A percentile compares a stretch with the other conserved stretches of the same genome.
Evolutionary conservation across 306 rosid species (phyloP).

Genomic region (Fragaria iinumae): DNA sequence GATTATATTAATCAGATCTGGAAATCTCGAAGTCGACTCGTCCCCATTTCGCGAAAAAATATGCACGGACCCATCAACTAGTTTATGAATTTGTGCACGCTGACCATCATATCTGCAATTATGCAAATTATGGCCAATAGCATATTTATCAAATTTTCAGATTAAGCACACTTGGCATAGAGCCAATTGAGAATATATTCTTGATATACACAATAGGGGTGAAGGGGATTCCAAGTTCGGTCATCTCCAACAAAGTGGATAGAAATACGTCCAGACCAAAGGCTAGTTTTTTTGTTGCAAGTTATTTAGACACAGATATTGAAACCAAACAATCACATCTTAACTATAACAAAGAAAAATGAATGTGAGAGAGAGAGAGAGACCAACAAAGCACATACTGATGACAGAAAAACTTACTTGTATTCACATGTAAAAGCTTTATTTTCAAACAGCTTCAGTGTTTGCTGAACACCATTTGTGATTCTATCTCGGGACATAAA

Average conservation of each 20-base stretch:
- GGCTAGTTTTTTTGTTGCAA: neutral
- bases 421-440: constrained; percentile 91
- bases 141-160: neutral
- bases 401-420: constrained; percentile 48
- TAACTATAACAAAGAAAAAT: neutral
- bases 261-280: neutral
- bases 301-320: neutral
- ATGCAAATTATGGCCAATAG: constrained; percentile 13
- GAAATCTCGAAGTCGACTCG: constrained; percentile 79
- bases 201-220: neutral
- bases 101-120: constrained; percentile 88
- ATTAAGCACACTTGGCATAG: neutral
- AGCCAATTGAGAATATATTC: constrained; percentile 15
- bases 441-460: constrained; percentile 68
- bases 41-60: constrained; percentile 87
- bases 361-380: neutral
- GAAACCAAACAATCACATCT: neutral
- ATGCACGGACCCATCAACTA: constrained; percentile 64
- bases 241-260: neutral
- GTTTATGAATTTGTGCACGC: constrained; percentile 92
- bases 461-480: constrained; percentile 81
- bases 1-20: constrained; percentile 67
- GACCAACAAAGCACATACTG: neutral
- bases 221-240: neutral
- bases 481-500: constrained; percentile 49